phyloP scores from a whole-genome alignment of 495 filamentous ascomycete genomes.

The Amniculicola lignicola region DNA sequence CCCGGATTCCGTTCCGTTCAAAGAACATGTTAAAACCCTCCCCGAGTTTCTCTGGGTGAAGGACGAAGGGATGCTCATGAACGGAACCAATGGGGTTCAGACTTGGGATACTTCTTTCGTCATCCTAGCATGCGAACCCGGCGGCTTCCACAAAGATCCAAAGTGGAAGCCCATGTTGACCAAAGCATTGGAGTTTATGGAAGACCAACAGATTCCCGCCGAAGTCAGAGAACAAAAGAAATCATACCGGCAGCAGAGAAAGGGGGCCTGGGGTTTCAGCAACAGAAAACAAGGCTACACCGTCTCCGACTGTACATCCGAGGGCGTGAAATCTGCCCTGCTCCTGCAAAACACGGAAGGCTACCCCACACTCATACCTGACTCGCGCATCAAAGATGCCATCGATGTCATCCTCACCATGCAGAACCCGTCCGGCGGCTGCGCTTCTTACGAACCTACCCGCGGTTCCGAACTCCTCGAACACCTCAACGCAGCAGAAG shows the following conservation, averaged over 20 bases:
- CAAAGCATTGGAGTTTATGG: constrained; percentile 81
- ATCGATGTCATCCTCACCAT: constrained; percentile 88
- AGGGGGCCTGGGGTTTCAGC: constrained; percentile 94
- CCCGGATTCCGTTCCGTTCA: constrained; percentile 69
- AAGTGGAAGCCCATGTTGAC: constrained; percentile 80
- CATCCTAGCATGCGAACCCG: constrained; percentile 75
- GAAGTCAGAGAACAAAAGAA: constrained; percentile 72
- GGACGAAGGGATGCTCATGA: constrained; percentile 84
- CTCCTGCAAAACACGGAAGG: constrained; percentile 73
- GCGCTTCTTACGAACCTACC: constrained; percentile 82
- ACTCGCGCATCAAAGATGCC: constrained; percentile 75
- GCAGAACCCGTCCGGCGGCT: constrained; percentile 86
- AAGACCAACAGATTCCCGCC: constrained; percentile 86
- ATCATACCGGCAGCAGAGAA: constrained; percentile 88
- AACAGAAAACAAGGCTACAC: constrained; percentile 90
- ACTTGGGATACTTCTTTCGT: constrained; percentile 92
- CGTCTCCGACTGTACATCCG: constrained; percentile 89
- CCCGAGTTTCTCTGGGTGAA: constrained; percentile 92
- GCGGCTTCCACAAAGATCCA: constrained; percentile 71
- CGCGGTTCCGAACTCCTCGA: constrained; percentile 77
- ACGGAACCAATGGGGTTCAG: constrained; percentile 96
- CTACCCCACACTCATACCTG: constrained; percentile 71
- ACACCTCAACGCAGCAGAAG: constrained; percentile 88
- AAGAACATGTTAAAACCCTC: constrained; percentile 72
- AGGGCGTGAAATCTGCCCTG: constrained; percentile 83